Evolutionary conservation across 768 basidiomycete genomes (phyloP), one percentile per base, ranked within the genome.

Genomic region (Hortiboletus flavorubellus): DNA sequence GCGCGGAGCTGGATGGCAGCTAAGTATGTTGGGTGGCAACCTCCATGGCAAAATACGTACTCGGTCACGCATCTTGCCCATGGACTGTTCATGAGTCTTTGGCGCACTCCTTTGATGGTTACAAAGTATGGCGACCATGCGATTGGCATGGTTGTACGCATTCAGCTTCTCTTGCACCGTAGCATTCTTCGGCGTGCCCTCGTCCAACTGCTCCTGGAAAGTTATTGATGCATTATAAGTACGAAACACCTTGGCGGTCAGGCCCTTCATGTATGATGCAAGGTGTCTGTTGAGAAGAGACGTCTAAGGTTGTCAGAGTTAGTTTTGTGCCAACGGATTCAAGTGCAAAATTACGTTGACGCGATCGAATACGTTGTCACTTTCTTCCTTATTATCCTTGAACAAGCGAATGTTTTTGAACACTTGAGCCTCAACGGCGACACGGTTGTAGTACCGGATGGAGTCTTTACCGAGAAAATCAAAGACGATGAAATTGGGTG

Each of bases 391-490:
- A 64, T 87, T 88, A 31, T 92, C 87, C 72, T 99, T 98, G 84
- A 97, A 98, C 60, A 98, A 86, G 59, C 90, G 88, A 66, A 99
- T 86, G 72, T 98, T 99, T 79, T 98, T 98, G 84, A 94, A 99
- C 35, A 99, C 87, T 69, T 95, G 94, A 14, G 84, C 73, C 53
- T 94, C 91, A 55, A 98, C 93, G 49, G 85, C 76, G 47, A 98
- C 93, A 57, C 85, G 84, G 66, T 96, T 95, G 73, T 91, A 93
- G 75, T 96, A 98, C 45, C 97, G 84, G 67, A 99, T 98, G 53
- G 95, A 98, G 70, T 99, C 97, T 80, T 99, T 99, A 73, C 97
- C 97, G 53, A 98, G 80, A 77, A 98, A 99, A 74, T 98, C 97
- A 72, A 99, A 96, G 54, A 90, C 78, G 70, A 98, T 85, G 64